These are phyloP conservation scores for Eucalyptus curtisii DNA, from an alignment of 345 rosid genomes.

Conservation along the genomic window DNA sequence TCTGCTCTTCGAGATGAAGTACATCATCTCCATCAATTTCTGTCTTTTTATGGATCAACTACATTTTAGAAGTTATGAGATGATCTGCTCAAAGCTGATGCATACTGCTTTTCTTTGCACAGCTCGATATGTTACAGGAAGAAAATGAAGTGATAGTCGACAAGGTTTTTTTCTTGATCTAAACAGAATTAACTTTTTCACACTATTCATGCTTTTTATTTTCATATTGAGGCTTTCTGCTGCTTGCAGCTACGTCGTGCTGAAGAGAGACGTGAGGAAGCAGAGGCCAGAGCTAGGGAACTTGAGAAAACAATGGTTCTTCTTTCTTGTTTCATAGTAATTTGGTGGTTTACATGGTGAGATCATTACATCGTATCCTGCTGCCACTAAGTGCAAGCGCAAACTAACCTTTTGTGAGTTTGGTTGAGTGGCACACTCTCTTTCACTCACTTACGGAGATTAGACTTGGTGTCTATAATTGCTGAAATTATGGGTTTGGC, in stretches of 20 bases:
- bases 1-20: conserved; percentile 99
- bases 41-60: not conserved
- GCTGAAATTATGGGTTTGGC: not conserved
- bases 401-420: not conserved
- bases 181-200: not conserved
- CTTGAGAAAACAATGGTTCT: conserved; percentile 47
- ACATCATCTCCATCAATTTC: conserved; percentile 2
- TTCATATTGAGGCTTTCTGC: not conserved
- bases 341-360: not conserved
- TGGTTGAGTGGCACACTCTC: not conserved
- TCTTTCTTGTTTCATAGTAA: not conserved
- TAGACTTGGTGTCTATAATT: not conserved
- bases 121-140: conserved; percentile 38
- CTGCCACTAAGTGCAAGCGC: not conserved
- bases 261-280: conserved; percentile 79
- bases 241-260: conserved; percentile 56
- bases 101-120: conserved; percentile 12
- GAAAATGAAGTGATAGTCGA: conserved; percentile 6
- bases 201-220: not conserved
- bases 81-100: not conserved
- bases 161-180: conserved; percentile 2
- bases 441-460: not conserved
- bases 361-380: not conserved
- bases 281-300: conserved; percentile 89
- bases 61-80: conserved; percentile 1